Conservation (phyloP, 805 yeast genomes). For the Candida golubevii region DNA sequence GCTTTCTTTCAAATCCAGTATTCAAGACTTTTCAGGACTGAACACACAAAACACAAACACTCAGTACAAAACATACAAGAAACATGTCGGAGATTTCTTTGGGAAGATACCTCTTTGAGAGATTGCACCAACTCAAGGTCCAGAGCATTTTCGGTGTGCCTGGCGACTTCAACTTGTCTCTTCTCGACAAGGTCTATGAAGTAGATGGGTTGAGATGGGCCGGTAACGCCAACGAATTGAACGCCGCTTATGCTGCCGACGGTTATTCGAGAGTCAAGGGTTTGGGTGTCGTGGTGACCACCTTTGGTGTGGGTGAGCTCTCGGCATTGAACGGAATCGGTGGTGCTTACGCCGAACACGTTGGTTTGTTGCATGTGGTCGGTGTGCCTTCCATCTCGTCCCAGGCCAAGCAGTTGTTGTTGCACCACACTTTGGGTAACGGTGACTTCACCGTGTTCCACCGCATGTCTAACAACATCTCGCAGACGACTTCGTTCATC, state of each 20-base stretch:
- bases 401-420: constrained; percentile 64
- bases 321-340: constrained; percentile 83
- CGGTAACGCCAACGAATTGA: constrained; percentile 86
- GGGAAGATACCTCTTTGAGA: constrained; percentile 75
- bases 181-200: constrained; percentile 69
- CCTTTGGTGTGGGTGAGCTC: constrained; percentile 89
- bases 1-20: background rate
- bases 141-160: constrained; percentile 76
- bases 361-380: constrained; percentile 77
- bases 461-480: constrained; percentile 71
- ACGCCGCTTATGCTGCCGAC: constrained; percentile 86
- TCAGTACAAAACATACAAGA: constrained; percentile 1
- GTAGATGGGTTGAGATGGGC: constrained; percentile 81
- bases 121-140: constrained; percentile 68
- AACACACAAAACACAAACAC: too few relatives aligned
- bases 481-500: constrained; percentile 61
- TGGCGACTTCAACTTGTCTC: constrained; percentile 73
- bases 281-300: constrained; percentile 68
- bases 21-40: background rate
- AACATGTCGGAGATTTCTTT: constrained; percentile 49
- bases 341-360: constrained; percentile 87
- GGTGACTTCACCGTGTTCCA: constrained; percentile 77
- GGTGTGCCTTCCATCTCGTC: constrained; percentile 80
- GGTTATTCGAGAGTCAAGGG: constrained; percentile 84
- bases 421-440: constrained; percentile 83